phyloP scores from a whole-genome alignment of 1,284 basidiomycete genomes.

The Irpex sp. region DNA sequence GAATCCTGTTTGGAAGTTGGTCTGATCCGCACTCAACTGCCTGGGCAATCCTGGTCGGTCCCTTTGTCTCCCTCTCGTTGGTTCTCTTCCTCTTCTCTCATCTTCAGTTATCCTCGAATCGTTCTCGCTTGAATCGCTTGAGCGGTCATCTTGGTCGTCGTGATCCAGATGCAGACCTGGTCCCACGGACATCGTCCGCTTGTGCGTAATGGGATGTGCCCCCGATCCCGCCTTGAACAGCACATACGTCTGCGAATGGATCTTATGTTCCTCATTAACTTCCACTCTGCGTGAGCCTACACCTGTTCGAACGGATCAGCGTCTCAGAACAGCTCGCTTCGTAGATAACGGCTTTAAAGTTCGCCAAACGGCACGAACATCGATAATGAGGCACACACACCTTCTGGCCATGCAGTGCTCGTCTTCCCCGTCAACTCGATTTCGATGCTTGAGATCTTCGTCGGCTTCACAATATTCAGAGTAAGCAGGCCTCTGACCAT shows the following conservation, averaged over 20 bases:
- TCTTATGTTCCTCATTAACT: slow-evolving; percentile 74
- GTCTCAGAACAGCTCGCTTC: neutral
- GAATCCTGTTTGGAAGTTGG: slow-evolving; percentile 27
- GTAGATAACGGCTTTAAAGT: slow-evolving; percentile 4
- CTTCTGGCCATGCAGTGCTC: slow-evolving; percentile 78
- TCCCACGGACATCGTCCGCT: slow-evolving; percentile 76
- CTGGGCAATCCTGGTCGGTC: slow-evolving; percentile 13
- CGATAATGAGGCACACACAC: slow-evolving; percentile 38
- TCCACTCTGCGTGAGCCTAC: slow-evolving; percentile 80
- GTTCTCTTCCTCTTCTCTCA: slow-evolving; percentile 14
- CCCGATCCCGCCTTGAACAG: slow-evolving; percentile 61
- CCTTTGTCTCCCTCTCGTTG: slow-evolving; percentile 7
- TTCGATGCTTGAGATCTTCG: slow-evolving; percentile 83
- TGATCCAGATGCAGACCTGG: slow-evolving; percentile 50
- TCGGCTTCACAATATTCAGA: slow-evolving; percentile 79
- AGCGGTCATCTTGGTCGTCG: slow-evolving; percentile 37
- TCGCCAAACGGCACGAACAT: neutral
- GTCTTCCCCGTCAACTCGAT: slow-evolving; percentile 75
- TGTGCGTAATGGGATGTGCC: slow-evolving; percentile 24
- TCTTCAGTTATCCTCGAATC: slow-evolving; percentile 10
- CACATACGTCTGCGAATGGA: slow-evolving; percentile 71
- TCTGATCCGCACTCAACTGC: slow-evolving; percentile 32
- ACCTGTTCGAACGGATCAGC: slow-evolving; percentile 39
- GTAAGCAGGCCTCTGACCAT: slow-evolving; percentile 88
- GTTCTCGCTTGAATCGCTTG: slow-evolving; percentile 25